These are phyloP conservation scores for Cladosporium phlei DNA, from an alignment of 2,329 filamentous ascomycete species.

Conservation along the genomic window DNA sequence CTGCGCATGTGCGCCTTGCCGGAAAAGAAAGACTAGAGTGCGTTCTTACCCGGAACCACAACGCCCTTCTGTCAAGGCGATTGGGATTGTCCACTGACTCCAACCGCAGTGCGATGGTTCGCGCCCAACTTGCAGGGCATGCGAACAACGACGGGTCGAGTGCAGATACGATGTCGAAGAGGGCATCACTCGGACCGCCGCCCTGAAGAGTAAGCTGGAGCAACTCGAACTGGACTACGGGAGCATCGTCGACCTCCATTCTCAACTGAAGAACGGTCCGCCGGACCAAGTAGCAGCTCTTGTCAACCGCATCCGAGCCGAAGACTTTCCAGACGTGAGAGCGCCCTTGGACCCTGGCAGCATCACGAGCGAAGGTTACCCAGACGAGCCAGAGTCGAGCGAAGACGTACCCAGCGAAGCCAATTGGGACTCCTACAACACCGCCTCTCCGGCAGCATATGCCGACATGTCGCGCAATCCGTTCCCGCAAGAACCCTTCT, in stretches of 20 bases:
- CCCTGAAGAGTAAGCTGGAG: slow-evolving; percentile 10
- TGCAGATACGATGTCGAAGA: slow-evolving; percentile 13
- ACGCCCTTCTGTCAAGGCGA: no score
- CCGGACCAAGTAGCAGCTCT: slow-evolving; percentile 10
- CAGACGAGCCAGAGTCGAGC: slow-evolving; percentile 1
- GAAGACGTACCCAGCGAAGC: slow-evolving; percentile 4
- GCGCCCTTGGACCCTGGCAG: slow-evolving; percentile 8
- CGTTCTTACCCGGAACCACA: neutral
- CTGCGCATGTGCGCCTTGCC: slow-evolving; percentile 12
- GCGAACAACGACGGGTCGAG: slow-evolving; percentile 11
- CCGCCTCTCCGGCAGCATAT: neutral
- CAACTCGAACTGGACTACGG: slow-evolving; percentile 13
- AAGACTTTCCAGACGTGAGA: slow-evolving; percentile 2
- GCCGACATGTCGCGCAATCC: neutral
- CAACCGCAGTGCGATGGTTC: slow-evolving; percentile 11
- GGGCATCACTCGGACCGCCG: slow-evolving; percentile 7
- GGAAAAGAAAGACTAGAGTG: slow-evolving; percentile 13
- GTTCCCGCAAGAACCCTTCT: slow-evolving; percentile 2
- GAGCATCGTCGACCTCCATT: slow-evolving; percentile 9
- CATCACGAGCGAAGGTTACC: slow-evolving; percentile 1
- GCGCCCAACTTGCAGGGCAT: slow-evolving; percentile 7
- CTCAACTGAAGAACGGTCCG: slow-evolving; percentile 8
- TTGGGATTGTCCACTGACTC: no score
- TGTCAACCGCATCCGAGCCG: slow-evolving; percentile 11
- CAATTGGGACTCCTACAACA: slow-evolving; percentile 7